These are phyloP conservation scores for Puccinia coronata DNA, from an alignment of 1,284 basidiomycete genomes.

Conservation along the genomic window DNA sequence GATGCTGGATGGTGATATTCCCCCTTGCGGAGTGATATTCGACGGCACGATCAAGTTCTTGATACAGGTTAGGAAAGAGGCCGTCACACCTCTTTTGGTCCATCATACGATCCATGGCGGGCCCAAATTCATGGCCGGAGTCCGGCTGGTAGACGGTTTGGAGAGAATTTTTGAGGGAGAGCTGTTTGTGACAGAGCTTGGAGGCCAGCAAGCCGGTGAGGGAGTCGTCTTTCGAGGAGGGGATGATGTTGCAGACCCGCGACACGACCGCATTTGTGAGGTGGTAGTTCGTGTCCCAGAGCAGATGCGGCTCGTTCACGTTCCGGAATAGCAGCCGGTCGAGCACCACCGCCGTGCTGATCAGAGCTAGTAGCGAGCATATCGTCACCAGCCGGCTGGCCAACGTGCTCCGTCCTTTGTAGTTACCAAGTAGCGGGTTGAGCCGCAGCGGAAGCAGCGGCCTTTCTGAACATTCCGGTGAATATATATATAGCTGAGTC, in stretches of 20 bases:
- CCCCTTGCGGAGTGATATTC: conserved; percentile 4
- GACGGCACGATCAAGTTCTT: conserved; percentile 32
- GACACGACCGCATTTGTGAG: conserved; percentile 30
- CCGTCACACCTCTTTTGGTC: conserved; percentile 2
- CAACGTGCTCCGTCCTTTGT: not conserved
- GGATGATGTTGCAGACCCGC: conserved; percentile 22
- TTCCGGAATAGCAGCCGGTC: conserved; percentile 23
- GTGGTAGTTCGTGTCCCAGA: conserved; percentile 26
- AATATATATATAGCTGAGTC: no score
- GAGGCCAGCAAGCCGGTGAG: not conserved
- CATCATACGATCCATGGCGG: conserved; percentile 19
- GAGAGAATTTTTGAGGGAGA: not conserved
- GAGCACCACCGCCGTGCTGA: not conserved
- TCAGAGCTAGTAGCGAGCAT: not conserved
- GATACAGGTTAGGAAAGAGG: conserved; percentile 36
- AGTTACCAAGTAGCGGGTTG: not conserved
- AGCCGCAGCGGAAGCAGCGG: conserved; percentile 15
- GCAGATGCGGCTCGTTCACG: not conserved
- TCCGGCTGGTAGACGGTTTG: not conserved
- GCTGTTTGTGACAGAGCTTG: conserved; percentile 8
- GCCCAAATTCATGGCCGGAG: not conserved
- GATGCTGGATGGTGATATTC: conserved; percentile 28
- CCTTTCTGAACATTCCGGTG: conserved; percentile 21
- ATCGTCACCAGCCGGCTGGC: not conserved
- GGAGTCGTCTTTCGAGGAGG: not conserved